A percentile compares a stretch with the other conserved stretches of the same genome.
These are phyloP conservation scores for Evernia prunastri DNA, from an alignment of 495 filamentous ascomycete genomes.

Conservation along the genomic window DNA sequence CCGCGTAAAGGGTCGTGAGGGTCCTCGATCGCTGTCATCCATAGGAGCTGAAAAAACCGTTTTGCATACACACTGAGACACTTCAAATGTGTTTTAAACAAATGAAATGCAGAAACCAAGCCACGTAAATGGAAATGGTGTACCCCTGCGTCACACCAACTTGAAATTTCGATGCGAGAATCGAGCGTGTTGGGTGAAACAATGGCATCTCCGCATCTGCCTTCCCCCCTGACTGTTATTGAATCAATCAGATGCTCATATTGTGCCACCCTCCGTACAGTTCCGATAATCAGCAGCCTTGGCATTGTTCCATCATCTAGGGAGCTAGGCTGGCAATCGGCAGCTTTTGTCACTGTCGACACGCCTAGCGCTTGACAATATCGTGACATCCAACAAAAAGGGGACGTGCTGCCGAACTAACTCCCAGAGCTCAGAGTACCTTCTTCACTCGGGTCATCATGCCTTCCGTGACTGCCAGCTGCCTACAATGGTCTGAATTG, in stretches of 20 bases:
- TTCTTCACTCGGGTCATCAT: too few species aligned
- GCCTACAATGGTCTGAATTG: background rate
- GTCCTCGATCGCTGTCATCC: background rate
- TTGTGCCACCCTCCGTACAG: background rate
- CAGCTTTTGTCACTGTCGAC: background rate
- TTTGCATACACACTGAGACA: too few species aligned
- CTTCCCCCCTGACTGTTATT: background rate
- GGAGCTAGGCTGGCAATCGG: background rate
- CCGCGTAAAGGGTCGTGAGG: background rate
- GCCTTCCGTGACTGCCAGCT: too few species aligned
- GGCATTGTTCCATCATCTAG: background rate
- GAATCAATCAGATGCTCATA: background rate
- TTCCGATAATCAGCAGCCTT: background rate
- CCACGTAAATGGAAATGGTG: background rate
- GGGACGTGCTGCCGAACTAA: background rate
- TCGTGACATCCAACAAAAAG: background rate
- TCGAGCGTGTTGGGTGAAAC: background rate
- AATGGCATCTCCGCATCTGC: background rate
- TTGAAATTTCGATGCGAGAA: background rate
- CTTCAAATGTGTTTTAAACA: background rate
- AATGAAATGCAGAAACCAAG: background rate
- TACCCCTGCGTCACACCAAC: background rate
- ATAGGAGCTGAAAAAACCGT: background rate
- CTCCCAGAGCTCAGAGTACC: background rate
- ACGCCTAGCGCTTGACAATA: background rate